A percentile compares a stretch with the other conserved stretches of the same genome.
Conservation (phyloP, 352 stramenopile species). For the Phytophthora constricta region DNA sequence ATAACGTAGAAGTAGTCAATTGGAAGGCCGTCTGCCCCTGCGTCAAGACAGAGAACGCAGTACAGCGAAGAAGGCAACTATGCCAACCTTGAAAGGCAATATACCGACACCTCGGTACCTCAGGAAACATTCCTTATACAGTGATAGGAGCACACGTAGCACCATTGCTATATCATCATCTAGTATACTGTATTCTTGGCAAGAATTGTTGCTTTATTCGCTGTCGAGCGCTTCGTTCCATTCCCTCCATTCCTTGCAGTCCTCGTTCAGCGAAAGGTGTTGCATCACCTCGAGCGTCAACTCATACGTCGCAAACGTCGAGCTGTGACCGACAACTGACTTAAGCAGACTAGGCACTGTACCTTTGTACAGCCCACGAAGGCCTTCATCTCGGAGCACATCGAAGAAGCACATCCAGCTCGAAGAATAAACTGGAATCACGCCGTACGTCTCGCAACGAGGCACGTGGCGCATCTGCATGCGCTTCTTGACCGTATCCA, state of each 20-base stretch:
- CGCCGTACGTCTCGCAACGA: constrained; percentile 63
- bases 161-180: too few species aligned
- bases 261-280: constrained; percentile 23
- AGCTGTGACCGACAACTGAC: constrained; percentile 78
- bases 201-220: constrained; percentile 12
- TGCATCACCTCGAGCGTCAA: constrained; percentile 52
- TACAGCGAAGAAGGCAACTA: too few species aligned
- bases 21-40: too few species aligned
- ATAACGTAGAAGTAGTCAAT: too few species aligned
- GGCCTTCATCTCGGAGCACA: constrained; percentile 69
- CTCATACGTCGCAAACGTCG: constrained; percentile 83
- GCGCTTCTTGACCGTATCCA: constrained; percentile 97
- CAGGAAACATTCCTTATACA: too few species aligned
- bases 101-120: too few species aligned
- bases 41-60: too few species aligned
- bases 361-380: constrained; percentile 81
- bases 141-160: too few species aligned
- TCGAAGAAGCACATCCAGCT: constrained; percentile 66
- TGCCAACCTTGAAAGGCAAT: too few species aligned
- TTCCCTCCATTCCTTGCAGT: constrained; percentile 21
- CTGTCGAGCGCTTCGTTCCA: constrained; percentile 8
- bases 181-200: constrained; percentile 13
- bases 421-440: constrained; percentile 70
- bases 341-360: constrained; percentile 82
- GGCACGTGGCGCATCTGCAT: constrained; percentile 91